Evolutionary conservation across 108 stramenopile species (phyloP).

Genomic region (Schizochytrium sp.): DNA sequence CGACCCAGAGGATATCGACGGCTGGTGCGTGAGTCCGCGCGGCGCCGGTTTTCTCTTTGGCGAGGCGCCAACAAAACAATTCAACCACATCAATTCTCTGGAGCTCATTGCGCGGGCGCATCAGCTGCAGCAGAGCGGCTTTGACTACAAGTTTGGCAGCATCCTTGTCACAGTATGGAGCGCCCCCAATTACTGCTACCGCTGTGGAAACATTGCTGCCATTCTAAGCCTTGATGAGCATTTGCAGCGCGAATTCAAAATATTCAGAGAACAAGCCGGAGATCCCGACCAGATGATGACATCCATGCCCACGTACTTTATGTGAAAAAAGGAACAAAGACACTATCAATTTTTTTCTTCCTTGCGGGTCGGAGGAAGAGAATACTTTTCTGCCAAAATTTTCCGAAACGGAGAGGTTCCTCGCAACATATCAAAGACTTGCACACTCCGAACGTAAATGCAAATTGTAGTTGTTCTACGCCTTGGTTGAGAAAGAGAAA

Average conservation of each 20-base stretch:
- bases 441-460: too few relatives aligned
- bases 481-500: too few relatives aligned
- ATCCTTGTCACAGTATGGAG: conserved; percentile 82
- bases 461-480: too few relatives aligned
- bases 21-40: conserved; percentile 87
- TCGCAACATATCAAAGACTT: too few relatives aligned
- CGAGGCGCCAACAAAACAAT: conserved; percentile 75
- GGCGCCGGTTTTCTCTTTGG: conserved; percentile 90
- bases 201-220: conserved; percentile 94
- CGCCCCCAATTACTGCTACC: conserved; percentile 93
- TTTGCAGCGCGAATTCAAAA: conserved; percentile 36
- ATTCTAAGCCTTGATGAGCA: conserved; percentile 54
- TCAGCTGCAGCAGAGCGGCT: conserved; percentile 89
- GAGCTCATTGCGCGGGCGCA: conserved; percentile 86
- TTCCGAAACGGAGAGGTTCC: too few relatives aligned
- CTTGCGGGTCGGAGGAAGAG: too few relatives aligned
- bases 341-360: too few relatives aligned
- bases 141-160: conserved; percentile 73
- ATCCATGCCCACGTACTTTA: neutral
- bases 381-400: too few relatives aligned
- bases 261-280: neutral
- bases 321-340: neutral
- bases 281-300: neutral
- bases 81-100: conserved; percentile 77
- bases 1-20: conserved; percentile 66